Percentiles rank a stretch among this genome's conserved stretches.
These are phyloP conservation scores for Leucosporidium creatinivorum DNA, from an alignment of 768 basidiomycete genomes.

Conservation along the genomic window DNA sequence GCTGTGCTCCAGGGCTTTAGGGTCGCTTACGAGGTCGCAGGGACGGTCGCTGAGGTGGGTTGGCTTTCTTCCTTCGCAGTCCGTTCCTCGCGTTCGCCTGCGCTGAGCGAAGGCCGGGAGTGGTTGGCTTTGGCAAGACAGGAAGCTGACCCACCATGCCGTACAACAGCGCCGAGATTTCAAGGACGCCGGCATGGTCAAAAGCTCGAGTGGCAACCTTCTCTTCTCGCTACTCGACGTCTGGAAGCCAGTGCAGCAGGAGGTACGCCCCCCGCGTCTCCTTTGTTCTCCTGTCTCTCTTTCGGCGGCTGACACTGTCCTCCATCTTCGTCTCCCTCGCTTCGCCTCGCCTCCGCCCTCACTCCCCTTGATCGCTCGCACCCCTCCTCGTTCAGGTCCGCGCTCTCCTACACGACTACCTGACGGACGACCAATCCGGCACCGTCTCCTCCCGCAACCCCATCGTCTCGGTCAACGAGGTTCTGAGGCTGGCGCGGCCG, in stretches of 20 bases:
- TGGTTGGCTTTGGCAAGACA: no score
- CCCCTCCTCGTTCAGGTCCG: conserved; percentile 54
- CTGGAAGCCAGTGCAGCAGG: conserved; percentile 79
- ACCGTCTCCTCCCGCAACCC: conserved; percentile 72
- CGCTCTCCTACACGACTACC: conserved; percentile 73
- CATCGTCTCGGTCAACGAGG: conserved; percentile 87
- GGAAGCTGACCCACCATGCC: not conserved
- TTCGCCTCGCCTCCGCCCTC: not conserved
- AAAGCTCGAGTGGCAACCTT: conserved; percentile 51
- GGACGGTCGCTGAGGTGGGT: conserved; percentile 82
- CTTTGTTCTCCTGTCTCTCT: not conserved
- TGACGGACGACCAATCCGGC: conserved; percentile 83
- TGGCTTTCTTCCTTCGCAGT: no score
- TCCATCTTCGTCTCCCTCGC: not conserved
- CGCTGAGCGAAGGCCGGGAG: no score
- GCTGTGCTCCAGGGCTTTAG: conserved; percentile 86
- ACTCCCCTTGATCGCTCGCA: not conserved
- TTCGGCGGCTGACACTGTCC: not conserved
- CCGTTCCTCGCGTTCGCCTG: no score
- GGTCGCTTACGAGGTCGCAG: conserved; percentile 81
- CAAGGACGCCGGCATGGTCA: conserved; percentile 73
- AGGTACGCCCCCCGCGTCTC: conserved; percentile 51
- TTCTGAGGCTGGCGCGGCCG: conserved; percentile 73
- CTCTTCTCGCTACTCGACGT: conserved; percentile 78
- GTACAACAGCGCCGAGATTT: conserved; percentile 70